These are phyloP conservation scores for Nidula microcarpa DNA, from an alignment of 768 basidiomycete species.

Conservation along the genomic window DNA sequence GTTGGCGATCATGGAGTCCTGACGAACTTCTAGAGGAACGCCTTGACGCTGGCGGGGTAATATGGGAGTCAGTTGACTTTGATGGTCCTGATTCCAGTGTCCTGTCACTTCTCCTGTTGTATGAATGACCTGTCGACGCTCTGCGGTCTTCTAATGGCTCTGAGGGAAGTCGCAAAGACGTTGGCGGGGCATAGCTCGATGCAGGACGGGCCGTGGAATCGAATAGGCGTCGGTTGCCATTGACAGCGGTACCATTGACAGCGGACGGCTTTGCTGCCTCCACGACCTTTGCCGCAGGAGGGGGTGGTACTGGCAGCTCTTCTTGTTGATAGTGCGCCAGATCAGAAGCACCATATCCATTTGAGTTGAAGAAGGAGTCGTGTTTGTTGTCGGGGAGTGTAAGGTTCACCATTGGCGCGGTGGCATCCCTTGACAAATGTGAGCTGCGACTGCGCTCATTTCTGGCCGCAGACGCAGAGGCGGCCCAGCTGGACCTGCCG, in stretches of 20 bases:
- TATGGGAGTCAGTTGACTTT: slow-evolving; percentile 17
- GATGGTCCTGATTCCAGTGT: slow-evolving; percentile 27
- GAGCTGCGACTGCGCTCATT: slow-evolving; percentile 14
- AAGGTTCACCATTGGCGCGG: slow-evolving; percentile 28
- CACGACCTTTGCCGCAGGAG: slow-evolving; percentile 1
- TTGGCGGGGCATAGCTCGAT: slow-evolving; percentile 26
- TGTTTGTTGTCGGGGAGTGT: slow-evolving; percentile 22
- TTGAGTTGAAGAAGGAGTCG: slow-evolving; percentile 17
- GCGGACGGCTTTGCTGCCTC: not conserved
- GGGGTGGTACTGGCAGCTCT: slow-evolving; percentile 9
- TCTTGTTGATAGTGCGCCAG: slow-evolving; percentile 26
- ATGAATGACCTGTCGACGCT: slow-evolving; percentile 22
- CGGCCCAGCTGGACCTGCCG: slow-evolving; percentile 41
- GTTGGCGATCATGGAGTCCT: slow-evolving; percentile 11
- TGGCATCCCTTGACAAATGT: slow-evolving; percentile 18
- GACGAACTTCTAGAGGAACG: slow-evolving; percentile 27
- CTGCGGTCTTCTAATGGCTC: slow-evolving; percentile 29
- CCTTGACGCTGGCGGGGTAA: slow-evolving; percentile 22
- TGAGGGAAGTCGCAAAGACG: slow-evolving; percentile 23
- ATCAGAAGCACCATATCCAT: slow-evolving; percentile 20
- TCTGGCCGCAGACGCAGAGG: slow-evolving; percentile 11
- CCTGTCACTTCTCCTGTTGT: slow-evolving; percentile 14
- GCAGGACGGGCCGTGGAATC: slow-evolving; percentile 21
- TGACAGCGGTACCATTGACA: not conserved
- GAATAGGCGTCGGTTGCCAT: slow-evolving; percentile 18